These are phyloP conservation scores for Solanum sitiens DNA, from an alignment of 257 asterid genomes.

Conservation along the genomic window DNA sequence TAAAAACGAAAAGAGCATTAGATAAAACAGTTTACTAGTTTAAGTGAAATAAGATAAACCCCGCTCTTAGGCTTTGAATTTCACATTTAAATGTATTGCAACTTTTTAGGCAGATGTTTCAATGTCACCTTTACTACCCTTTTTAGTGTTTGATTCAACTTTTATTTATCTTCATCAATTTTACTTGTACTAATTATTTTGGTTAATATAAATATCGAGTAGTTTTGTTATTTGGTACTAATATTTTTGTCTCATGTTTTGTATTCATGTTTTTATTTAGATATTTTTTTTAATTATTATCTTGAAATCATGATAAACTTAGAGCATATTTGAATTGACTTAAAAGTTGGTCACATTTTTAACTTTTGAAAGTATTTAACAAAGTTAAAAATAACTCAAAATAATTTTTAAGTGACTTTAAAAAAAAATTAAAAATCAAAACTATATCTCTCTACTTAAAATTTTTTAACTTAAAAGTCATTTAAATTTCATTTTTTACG, in stretches of 20 bases:
- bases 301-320: neutral
- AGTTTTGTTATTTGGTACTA: neutral
- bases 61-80: neutral
- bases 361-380: no score
- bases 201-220: neutral
- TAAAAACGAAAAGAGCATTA: neutral
- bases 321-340: no score
- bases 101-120: neutral
- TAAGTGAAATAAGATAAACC: neutral
- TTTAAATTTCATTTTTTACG: no score
- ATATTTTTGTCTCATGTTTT: neutral
- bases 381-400: no score
- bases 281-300: neutral
- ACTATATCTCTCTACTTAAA: no score
- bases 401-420: no score
- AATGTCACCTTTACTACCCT: neutral
- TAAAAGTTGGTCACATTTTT: no score
- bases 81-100: neutral
- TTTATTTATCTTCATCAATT: neutral
- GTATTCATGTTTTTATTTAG: neutral
- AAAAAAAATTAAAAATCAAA: no score
- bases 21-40: neutral
- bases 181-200: neutral
- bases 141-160: neutral
- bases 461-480: no score